Percentiles rank a stretch among this genome's conserved stretches.
phyloP scores from a whole-genome alignment of 306 rosid genomes.

The Rosa persica region DNA sequence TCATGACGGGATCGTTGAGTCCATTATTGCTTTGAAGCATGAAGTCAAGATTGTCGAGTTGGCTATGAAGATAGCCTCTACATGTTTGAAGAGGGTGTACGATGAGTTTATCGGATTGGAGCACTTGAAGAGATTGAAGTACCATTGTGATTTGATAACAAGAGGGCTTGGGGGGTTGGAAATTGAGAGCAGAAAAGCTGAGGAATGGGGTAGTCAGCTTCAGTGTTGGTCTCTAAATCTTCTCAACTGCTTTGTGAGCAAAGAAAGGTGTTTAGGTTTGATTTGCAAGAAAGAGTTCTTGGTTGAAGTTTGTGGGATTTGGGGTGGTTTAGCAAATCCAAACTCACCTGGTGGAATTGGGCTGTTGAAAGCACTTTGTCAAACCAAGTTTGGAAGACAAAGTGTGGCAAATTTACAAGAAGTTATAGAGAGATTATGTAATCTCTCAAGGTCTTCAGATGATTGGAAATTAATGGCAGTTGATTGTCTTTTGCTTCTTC shows the following conservation, averaged over 20 bases:
- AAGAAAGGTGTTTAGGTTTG: slow-evolving; percentile 43
- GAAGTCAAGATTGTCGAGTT: slow-evolving; percentile 44
- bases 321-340: slow-evolving; percentile 54
- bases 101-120: slow-evolving; percentile 39
- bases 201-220: slow-evolving; percentile 68
- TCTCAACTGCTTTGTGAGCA: slow-evolving; percentile 51
- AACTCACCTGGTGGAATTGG: slow-evolving; percentile 61
- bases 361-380: slow-evolving; percentile 49
- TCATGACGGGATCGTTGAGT: slow-evolving; percentile 50
- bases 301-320: slow-evolving; percentile 43
- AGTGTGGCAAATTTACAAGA: slow-evolving; percentile 33
- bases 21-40: slow-evolving; percentile 27
- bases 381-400: slow-evolving; percentile 48
- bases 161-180: slow-evolving; percentile 60
- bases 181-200: slow-evolving; percentile 58
- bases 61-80: slow-evolving; percentile 42
- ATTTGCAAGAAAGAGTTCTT: slow-evolving; percentile 51
- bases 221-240: slow-evolving; percentile 69
- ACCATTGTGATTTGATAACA: slow-evolving; percentile 57
- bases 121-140: slow-evolving; percentile 44
- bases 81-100: slow-evolving; percentile 44
- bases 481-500: slow-evolving; percentile 52
- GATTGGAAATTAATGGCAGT: slow-evolving; percentile 52
- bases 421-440: slow-evolving; percentile 43
- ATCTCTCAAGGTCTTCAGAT: slow-evolving; percentile 58